Evolutionary conservation across 768 basidiomycete genomes (phyloP).

Genomic region (Kwoniella shandongensis): DNA sequence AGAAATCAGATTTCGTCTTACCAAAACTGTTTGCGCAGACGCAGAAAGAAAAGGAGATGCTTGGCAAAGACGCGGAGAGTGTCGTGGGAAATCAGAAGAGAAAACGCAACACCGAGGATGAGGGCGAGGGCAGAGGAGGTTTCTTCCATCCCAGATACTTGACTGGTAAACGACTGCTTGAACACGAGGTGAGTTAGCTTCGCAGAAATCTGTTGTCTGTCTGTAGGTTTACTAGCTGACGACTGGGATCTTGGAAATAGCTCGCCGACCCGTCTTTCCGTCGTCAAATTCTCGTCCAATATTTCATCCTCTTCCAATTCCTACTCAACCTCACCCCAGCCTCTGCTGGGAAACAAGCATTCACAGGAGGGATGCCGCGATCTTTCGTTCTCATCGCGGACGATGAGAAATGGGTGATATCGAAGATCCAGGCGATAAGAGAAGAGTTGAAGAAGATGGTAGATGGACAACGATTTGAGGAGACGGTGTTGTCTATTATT

Average conservation of each 20-base stretch:
- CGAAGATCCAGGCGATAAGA: conserved; percentile 28
- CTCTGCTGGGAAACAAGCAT: conserved; percentile 43
- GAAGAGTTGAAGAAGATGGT: conserved; percentile 42
- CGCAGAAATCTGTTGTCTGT: neutral
- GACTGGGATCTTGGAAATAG: conserved; percentile 5
- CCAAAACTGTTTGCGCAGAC: conserved; percentile 44
- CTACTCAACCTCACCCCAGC: conserved; percentile 44
- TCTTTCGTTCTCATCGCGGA: conserved; percentile 38
- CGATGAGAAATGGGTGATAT: conserved; percentile 41
- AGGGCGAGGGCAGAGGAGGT: conserved; percentile 16
- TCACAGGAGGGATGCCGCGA: conserved; percentile 48
- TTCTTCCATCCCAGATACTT: conserved; percentile 48
- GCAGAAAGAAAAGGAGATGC: conserved; percentile 35
- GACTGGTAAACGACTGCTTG: conserved; percentile 39
- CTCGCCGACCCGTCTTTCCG: conserved; percentile 47
- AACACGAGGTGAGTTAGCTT: conserved; percentile 37
- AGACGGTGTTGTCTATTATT: conserved; percentile 41
- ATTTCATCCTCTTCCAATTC: conserved; percentile 50
- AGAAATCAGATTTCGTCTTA: conserved; percentile 43
- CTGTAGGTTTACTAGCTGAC: neutral
- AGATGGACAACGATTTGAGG: conserved; percentile 41
- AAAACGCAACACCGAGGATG: conserved; percentile 18
- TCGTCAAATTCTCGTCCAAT: conserved; percentile 48
- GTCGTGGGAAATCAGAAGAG: conserved; percentile 22
- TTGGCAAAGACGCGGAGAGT: conserved; percentile 34